Evolutionary conservation across 768 basidiomycete genomes (phyloP), one percentile per base, ranked within the genome.

Genomic region (Mycena polygramma): DNA sequence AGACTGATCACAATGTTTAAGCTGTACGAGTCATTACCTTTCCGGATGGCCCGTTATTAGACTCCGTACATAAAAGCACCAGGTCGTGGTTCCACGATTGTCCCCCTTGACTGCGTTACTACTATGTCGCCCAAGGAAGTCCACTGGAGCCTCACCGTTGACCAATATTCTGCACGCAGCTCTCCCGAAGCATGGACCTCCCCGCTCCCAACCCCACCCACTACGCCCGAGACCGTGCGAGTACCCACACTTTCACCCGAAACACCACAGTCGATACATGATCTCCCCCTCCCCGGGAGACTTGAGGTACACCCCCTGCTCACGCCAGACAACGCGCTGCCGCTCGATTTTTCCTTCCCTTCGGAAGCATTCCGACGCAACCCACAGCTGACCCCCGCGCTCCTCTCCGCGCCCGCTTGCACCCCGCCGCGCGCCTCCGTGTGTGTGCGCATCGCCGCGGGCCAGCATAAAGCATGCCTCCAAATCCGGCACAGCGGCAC

Each of bases 351-450:
- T 35, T 69, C 62, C 20, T 64, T 69, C 43, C 68, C 68, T 6
- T 69, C 68, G 13, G 62, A 69, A 7, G 51, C 62, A 8, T 69
- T 69, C 57, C 71, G 62, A 15, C n/a, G 57, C n/a, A 72, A 72
- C 46, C 66, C 61, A 0, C 71, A 63, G 22, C 51, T 72, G 1
- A 68, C 66, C 17, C 9, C 48, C 11, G 13, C 41, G 10, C 62
- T 72, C 14, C 66, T 72, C 22, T 30, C 57, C 35, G 43, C 30
- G 4, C 61, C 70, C 7, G 71, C 71, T 11, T 72, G 66, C 57
- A 57, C 55, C 10, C 71, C 68, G 6, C 57, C 66, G n/a, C 71
- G 62, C 46, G 37, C 39, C 9, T 22, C 37, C n/a, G 11, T 72
- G 2, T 62, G 20, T 37, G 26, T 72, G 26, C 66, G 66, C 36